Evolutionary conservation across 306 rosid genomes (phyloP).

Genomic region (Vigna nakashimae): DNA sequence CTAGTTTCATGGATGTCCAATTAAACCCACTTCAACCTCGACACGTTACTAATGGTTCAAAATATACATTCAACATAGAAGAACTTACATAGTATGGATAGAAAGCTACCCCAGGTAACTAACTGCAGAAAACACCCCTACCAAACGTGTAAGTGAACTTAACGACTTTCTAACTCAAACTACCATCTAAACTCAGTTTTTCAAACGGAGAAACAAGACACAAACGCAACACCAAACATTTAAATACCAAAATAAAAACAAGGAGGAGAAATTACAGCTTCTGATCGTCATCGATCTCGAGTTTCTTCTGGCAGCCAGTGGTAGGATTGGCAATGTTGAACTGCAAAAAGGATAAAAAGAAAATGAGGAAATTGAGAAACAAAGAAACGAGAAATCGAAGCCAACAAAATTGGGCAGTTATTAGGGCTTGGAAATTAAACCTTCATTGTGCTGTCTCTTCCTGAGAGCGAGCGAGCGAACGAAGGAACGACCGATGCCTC

Average conservation of each 20-base stretch:
- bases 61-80: not conserved
- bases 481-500: not conserved
- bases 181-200: not conserved
- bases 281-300: constrained; percentile 45
- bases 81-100: not conserved
- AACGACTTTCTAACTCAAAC: not conserved
- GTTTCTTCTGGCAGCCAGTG: constrained; percentile 49
- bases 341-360: not conserved
- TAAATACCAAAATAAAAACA: not conserved
- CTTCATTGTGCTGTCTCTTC: constrained; percentile 8
- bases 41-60: not conserved
- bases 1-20: not conserved
- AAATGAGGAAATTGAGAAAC: not conserved
- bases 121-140: not conserved
- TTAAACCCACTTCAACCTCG: not conserved
- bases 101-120: not conserved
- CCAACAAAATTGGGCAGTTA: not conserved
- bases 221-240: not conserved
- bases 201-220: not conserved
- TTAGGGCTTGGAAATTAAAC: constrained; percentile 1
- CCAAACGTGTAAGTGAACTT: not conserved
- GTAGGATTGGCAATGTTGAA: constrained; percentile 48
- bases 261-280: constrained; percentile 32
- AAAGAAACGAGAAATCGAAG: not conserved
- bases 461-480: not conserved